Evolutionary conservation across 2,329 filamentous ascomycete species (phyloP).

Genomic region (Ophiocordyceps camponoti-floridani): DNA sequence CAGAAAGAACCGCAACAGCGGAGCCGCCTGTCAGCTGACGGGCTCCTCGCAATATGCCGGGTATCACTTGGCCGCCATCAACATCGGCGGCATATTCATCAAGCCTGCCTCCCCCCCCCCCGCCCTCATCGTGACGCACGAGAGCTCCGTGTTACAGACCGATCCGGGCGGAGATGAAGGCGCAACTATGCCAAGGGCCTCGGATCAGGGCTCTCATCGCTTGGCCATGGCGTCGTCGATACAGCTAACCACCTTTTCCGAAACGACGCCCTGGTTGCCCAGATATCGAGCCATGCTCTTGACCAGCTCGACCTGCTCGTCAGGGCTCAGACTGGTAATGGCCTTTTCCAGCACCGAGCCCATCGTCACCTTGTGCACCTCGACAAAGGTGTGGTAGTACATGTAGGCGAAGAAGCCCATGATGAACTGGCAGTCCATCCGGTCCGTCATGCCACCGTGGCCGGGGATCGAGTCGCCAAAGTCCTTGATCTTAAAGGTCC

Average conservation of each 20-base stretch:
- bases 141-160: no score
- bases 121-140: no score
- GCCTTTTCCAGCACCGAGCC: slow-evolving; percentile 80
- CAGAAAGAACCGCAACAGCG: no score
- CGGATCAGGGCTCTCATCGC: no score
- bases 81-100: not conserved
- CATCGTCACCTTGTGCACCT: slow-evolving; percentile 67
- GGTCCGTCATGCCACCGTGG: slow-evolving; percentile 93
- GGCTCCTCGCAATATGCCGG: not conserved
- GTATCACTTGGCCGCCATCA: not conserved
- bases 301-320: slow-evolving; percentile 77
- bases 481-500: slow-evolving; percentile 99
- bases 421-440: slow-evolving; percentile 99
- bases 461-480: slow-evolving; percentile 97
- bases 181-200: no score
- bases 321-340: slow-evolving; percentile 70
- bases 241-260: slow-evolving; percentile 7
- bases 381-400: slow-evolving; percentile 97
- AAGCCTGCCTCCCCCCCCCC: not conserved
- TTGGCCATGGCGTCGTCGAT: not conserved
- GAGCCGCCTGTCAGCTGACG: not conserved
- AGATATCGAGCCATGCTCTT: slow-evolving; percentile 46
- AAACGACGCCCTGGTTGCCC: slow-evolving; percentile 38
- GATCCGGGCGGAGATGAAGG: no score
- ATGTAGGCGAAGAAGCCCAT: slow-evolving; percentile 98